These are phyloP conservation scores for Teunomyces stri DNA, from an alignment of 805 yeast genomes.

Conservation along the genomic window DNA sequence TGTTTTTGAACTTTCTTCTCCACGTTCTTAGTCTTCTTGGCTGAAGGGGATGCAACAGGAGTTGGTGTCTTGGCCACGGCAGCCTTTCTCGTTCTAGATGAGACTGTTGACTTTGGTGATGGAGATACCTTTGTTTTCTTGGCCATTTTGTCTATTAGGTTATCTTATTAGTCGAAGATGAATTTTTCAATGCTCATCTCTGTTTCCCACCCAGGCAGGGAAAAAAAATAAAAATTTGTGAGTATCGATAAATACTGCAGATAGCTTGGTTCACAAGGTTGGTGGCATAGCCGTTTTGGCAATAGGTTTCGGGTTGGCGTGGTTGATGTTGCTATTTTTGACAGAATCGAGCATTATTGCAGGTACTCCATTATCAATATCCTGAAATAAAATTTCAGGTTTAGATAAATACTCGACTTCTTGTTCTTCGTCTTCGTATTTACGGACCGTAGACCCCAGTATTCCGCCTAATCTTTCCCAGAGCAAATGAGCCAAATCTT, in stretches of 20 bases:
- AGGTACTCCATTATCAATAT: conserved; percentile 38
- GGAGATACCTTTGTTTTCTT: conserved; percentile 3
- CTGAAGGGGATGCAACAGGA: conserved; percentile 21
- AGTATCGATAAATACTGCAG: neutral
- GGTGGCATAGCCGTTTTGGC: conserved; percentile 40
- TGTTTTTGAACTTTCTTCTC: conserved; percentile 5
- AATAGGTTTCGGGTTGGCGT: conserved; percentile 12
- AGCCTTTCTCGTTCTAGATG: conserved; percentile 19
- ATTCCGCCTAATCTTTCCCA: conserved; percentile 45
- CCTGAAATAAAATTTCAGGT: conserved; percentile 38
- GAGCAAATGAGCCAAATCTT: conserved; percentile 39
- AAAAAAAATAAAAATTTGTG: conserved; percentile 1
- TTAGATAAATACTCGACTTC: conserved; percentile 24
- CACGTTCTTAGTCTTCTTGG: conserved; percentile 8
- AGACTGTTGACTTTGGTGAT: conserved; percentile 17
- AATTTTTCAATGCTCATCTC: conserved; percentile 2
- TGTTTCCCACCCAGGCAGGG: conserved; percentile 2
- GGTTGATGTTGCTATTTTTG: conserved; percentile 11
- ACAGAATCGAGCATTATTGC: conserved; percentile 39
- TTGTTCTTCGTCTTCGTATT: conserved; percentile 14
- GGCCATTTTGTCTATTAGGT: conserved; percentile 2
- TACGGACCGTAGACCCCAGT: conserved; percentile 34
- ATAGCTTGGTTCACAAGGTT: neutral
- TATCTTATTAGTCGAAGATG: neutral
- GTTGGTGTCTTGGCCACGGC: conserved; percentile 15